Conservation (phyloP, 345 rosid genomes). For the Xanthoceras sorbifolium region DNA sequence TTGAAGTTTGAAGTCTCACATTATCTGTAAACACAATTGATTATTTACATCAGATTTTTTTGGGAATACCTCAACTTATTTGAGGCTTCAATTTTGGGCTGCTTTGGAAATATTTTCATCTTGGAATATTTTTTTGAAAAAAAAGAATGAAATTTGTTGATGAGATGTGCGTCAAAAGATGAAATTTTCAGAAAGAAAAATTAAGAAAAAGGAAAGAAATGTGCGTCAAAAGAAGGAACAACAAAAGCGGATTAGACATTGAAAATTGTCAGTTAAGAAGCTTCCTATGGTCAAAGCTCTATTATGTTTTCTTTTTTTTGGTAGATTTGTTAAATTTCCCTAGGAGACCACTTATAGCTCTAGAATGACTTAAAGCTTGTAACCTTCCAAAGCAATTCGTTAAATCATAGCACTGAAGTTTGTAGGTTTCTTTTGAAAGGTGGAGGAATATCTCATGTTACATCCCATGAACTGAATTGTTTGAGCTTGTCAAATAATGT, state of each 20-base stretch:
- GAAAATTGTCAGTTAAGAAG: background rate
- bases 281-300: background rate
- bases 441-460: background rate
- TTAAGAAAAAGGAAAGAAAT: background rate
- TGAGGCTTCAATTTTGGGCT: background rate
- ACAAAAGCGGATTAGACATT: background rate
- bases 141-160: background rate
- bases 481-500: background rate
- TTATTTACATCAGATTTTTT: background rate
- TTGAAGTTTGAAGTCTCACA: background rate
- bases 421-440: background rate
- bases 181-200: background rate
- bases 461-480: background rate
- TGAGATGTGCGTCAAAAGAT: background rate
- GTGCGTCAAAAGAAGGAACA: background rate
- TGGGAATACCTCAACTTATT: conserved; percentile 7
- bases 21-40: background rate
- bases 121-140: background rate
- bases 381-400: background rate
- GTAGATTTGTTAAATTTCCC: background rate
- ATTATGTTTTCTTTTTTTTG: background rate
- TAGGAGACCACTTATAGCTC: background rate
- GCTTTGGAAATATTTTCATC: background rate
- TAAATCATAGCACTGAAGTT: background rate
- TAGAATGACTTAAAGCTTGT: background rate